These are phyloP conservation scores for Hyphodiscus hymeniophilus DNA, from an alignment of 495 filamentous ascomycete genomes.

Conservation along the genomic window DNA sequence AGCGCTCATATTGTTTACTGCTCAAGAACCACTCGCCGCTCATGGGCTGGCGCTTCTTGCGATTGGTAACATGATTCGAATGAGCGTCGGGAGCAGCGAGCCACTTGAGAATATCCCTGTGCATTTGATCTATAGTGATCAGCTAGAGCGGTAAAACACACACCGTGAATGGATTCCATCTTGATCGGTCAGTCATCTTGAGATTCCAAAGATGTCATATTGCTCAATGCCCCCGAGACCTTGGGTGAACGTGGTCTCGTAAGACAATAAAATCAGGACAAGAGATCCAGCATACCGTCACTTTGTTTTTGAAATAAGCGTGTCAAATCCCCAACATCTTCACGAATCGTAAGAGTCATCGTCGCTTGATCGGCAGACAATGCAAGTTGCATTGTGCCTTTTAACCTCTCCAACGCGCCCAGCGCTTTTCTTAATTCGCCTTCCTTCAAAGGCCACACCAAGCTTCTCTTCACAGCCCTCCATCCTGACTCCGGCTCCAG, in stretches of 20 bases:
- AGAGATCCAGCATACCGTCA: not conserved
- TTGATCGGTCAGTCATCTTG: too few species aligned
- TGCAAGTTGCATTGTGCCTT: conserved; percentile 12
- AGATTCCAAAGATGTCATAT: too few species aligned
- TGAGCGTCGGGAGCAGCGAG: conserved; percentile 23
- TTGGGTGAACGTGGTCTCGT: too few species aligned
- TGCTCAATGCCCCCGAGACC: too few species aligned
- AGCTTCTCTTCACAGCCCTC: conserved; percentile 1
- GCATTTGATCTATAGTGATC: conserved; percentile 8
- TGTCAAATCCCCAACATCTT: conserved; percentile 10
- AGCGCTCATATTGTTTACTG: conserved; percentile 10
- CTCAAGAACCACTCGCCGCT: conserved; percentile 29
- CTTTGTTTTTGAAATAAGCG: conserved; percentile 4
- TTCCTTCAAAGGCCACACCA: conserved; percentile 14
- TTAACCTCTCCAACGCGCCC: conserved; percentile 5
- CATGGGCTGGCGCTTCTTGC: conserved; percentile 9
- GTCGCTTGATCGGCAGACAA: conserved; percentile 10
- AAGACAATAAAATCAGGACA: not conserved
- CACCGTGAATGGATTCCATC: too few species aligned
- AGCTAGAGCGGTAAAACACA: too few species aligned
- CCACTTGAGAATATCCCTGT: conserved; percentile 17
- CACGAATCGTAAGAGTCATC: conserved; percentile 10
- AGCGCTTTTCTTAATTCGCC: conserved; percentile 7
- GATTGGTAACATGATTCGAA: conserved; percentile 18
- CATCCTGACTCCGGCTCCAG: conserved; percentile 14